Base-by-base conservation (phyloP, 306 rosid species). In the Casuarina equisetifolia region DNA sequence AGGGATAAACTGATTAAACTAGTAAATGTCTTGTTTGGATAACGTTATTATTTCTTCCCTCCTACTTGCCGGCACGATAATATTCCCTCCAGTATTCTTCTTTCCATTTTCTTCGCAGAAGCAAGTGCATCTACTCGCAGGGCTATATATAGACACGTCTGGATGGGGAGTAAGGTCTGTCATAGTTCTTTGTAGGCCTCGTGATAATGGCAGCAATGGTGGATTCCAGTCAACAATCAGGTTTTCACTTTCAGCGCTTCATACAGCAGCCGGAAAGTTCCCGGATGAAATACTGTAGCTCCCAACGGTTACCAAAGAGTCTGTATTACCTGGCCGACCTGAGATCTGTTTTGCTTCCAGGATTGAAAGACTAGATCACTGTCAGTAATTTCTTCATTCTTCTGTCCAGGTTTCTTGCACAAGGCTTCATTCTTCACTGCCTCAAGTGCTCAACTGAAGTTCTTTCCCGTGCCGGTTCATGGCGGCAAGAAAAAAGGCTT, bases 1-100 rank as follows among this genome's bases (percentile, higher is more conserved):
- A 64, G 40, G 11, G 7, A 64, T 39, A 64, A 38, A 64, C 70
- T 38, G 48, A 13, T 7, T 39, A 64, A 38, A 64, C 70, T 38
- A 25, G 32, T 7, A 40, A 15, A 15, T 3, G 40, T 63, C 40
- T 39, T 16, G 49, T 5, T 64, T 64, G 32, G 44, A 63, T 62
- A 36, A 57, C 19, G 35, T n/a, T 8, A 20, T 8, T 11, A 40
- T 40, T 58, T 67, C 66, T 46, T 66, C 73, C 42, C n/a, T 69
- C 43, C 83, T 42, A 78, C 84, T 82, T 82, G 83, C 43, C 83
- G 58, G 51, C 42, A 59, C 16, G 62, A 79, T 85, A 73, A 78
- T 70, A 79, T 74, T 76, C 57, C 77, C 54, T 25, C 15, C 7
- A 57, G 2, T 61, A 43, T 74, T 70, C 78, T 9, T 64, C 12